phyloP scores from a whole-genome alignment of 2,329 filamentous ascomycete species.

The Lecanosticta acicola region DNA sequence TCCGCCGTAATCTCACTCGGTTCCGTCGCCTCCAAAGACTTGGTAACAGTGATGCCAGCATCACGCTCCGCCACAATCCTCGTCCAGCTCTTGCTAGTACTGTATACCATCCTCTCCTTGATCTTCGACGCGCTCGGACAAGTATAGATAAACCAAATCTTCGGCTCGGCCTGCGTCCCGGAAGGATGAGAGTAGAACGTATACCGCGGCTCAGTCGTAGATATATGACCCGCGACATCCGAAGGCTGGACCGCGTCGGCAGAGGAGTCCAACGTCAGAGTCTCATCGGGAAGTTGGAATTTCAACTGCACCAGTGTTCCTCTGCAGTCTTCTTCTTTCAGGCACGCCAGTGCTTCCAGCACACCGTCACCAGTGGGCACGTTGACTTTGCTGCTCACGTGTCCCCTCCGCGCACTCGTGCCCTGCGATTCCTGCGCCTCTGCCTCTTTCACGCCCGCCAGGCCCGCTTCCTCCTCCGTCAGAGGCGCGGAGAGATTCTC shows the following conservation, averaged over 20 bases:
- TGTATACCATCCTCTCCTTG: slow-evolving; percentile 82
- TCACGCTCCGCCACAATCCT: slow-evolving; percentile 62
- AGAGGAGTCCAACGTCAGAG: slow-evolving; percentile 59
- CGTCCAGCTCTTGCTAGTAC: slow-evolving; percentile 49
- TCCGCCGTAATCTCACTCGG: slow-evolving; percentile 66
- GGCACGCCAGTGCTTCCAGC: slow-evolving; percentile 55
- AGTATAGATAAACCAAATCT: slow-evolving; percentile 75
- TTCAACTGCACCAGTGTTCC: slow-evolving; percentile 23
- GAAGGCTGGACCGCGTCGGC: slow-evolving; percentile 50
- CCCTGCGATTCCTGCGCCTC: slow-evolving; percentile 71
- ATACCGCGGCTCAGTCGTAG: slow-evolving; percentile 65
- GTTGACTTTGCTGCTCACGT: slow-evolving; percentile 43
- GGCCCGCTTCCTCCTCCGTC: slow-evolving; percentile 68
- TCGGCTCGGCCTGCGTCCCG: slow-evolving; percentile 40
- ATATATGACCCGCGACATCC: slow-evolving; percentile 57
- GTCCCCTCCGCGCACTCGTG: slow-evolving; percentile 52
- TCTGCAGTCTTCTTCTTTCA: slow-evolving; percentile 44
- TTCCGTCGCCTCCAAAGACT: slow-evolving; percentile 61
- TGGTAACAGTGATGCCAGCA: slow-evolving; percentile 60
- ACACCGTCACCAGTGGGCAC: slow-evolving; percentile 58
- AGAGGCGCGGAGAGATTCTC: slow-evolving; percentile 57
- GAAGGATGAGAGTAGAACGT: slow-evolving; percentile 68
- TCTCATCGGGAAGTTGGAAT: slow-evolving; percentile 57
- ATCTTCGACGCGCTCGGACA: slow-evolving; percentile 68
- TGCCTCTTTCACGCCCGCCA: slow-evolving; percentile 67